Evolutionary conservation across 1,139 yeast genomes (phyloP).

Genomic region (Taphrina communis): DNA sequence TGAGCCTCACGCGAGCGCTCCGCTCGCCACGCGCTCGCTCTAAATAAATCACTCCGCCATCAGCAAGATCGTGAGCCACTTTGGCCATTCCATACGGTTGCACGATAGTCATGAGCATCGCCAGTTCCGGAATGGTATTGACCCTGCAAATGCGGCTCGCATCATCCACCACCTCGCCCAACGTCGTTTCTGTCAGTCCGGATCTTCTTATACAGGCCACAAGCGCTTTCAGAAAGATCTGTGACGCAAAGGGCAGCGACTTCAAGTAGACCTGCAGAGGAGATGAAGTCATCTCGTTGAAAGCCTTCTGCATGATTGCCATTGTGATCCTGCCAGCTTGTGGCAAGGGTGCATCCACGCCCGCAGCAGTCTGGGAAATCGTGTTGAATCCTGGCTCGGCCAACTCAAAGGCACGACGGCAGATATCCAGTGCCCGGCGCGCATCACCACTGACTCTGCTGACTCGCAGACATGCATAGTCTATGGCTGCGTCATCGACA

Average conservation of each 20-base stretch:
- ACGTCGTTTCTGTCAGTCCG: slow-evolving; percentile 68
- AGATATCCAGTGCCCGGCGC: slow-evolving; percentile 84
- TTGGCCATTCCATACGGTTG: slow-evolving; percentile 59
- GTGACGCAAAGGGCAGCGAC: slow-evolving; percentile 69
- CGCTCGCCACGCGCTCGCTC: slow-evolving; percentile 52
- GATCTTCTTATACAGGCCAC: slow-evolving; percentile 69
- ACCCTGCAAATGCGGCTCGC: slow-evolving; percentile 55
- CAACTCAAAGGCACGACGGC: slow-evolving; percentile 87
- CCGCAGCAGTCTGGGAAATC: neutral
- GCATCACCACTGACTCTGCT: slow-evolving; percentile 99
- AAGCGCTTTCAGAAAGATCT: slow-evolving; percentile 71
- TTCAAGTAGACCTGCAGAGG: slow-evolving; percentile 68
- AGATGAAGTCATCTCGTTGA: slow-evolving; percentile 76
- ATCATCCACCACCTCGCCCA: slow-evolving; percentile 82
- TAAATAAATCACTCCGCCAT: slow-evolving; percentile 73
- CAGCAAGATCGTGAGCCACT: slow-evolving; percentile 70
- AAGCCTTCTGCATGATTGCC: slow-evolving; percentile 74
- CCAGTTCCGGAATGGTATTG: slow-evolving; percentile 39
- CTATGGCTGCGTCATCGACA: slow-evolving; percentile 77
- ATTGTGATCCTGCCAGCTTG: slow-evolving; percentile 63
- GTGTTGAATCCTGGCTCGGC: slow-evolving; percentile 60
- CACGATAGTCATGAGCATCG: slow-evolving; percentile 42
- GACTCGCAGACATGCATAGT: slow-evolving; percentile 89
- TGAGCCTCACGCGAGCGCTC: slow-evolving; percentile 26
- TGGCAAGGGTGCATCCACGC: slow-evolving; percentile 48